Evolutionary conservation across 2,329 filamentous ascomycete genomes (phyloP).

Genomic region (Aspergillus thermomutatus): DNA sequence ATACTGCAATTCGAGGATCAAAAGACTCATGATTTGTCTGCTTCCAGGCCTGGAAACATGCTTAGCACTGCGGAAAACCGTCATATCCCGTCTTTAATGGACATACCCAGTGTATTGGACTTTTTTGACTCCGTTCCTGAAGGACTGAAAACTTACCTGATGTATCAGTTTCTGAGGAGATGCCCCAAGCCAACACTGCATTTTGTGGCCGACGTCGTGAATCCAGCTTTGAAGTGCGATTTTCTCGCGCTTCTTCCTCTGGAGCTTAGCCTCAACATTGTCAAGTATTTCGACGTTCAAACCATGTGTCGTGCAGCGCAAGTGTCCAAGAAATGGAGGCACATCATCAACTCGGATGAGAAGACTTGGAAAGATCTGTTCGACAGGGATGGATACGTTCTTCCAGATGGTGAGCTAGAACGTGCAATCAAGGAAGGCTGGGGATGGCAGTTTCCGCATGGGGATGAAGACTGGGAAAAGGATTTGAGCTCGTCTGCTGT

Average conservation of each 20-base stretch:
- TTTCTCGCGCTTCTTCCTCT: constrained; percentile 79
- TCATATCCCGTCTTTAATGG: constrained; percentile 55
- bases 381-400: constrained; percentile 73
- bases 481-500: constrained; percentile 64
- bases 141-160: constrained; percentile 90
- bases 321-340: constrained; percentile 91
- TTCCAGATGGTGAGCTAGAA: constrained; percentile 78
- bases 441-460: constrained; percentile 92
- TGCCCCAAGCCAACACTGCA: constrained; percentile 86
- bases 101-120: constrained; percentile 82
- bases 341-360: constrained; percentile 87
- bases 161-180: constrained; percentile 89
- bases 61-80: constrained; percentile 17
- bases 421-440: constrained; percentile 87
- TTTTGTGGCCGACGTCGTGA: constrained; percentile 85
- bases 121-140: constrained; percentile 87
- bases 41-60: constrained; percentile 7
- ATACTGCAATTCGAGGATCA: constrained; percentile 17
- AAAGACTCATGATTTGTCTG: constrained; percentile 5
- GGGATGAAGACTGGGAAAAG: constrained; percentile 70
- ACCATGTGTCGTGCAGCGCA: constrained; percentile 88
- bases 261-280: constrained; percentile 82
- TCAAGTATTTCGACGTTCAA: constrained; percentile 78
- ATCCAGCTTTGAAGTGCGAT: constrained; percentile 91
- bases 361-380: constrained; percentile 93